Conservation (phyloP, 1,284 basidiomycete genomes). For the Phenoliferia sp. region DNA sequence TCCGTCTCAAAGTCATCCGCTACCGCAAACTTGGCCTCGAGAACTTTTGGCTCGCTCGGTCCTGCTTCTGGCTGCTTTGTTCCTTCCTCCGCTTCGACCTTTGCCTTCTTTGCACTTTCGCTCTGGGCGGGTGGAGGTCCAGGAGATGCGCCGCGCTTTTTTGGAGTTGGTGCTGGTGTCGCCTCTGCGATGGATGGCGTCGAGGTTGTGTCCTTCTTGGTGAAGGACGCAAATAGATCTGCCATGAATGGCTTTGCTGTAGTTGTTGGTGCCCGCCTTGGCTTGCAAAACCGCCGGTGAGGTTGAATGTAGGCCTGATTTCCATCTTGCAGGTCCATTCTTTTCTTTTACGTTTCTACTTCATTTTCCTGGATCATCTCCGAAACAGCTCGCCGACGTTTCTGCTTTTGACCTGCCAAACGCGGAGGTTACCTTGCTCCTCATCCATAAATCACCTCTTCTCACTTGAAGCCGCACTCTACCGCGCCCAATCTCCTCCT, state of each 20-base stretch:
- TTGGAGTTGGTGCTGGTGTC: slow-evolving; percentile 1
- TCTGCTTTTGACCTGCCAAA: no score
- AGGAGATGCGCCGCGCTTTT: slow-evolving; percentile 18
- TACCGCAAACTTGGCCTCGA: slow-evolving; percentile 19
- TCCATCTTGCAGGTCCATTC: no score
- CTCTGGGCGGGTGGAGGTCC: slow-evolving; percentile 3
- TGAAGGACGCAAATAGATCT: slow-evolving; percentile 23
- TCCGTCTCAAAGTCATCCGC: slow-evolving; percentile 37
- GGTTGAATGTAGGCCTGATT: no score
- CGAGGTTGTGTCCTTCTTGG: slow-evolving; percentile 10
- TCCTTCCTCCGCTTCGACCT: not conserved
- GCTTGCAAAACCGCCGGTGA: no score
- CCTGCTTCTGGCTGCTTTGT: not conserved
- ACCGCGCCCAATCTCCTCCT: not conserved
- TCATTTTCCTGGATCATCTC: no score
- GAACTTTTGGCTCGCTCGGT: not conserved
- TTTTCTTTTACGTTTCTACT: no score
- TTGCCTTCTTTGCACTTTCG: slow-evolving; percentile 23
- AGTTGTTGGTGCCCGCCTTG: no score
- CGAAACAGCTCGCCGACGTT: no score
- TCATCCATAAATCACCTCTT: not conserved
- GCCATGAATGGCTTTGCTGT: no score
- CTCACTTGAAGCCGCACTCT: not conserved
- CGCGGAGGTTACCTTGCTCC: no score
- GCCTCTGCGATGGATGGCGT: not conserved